Evolutionary conservation across 306 rosid genomes (phyloP).

Genomic region (Pyrus bretschneideri): DNA sequence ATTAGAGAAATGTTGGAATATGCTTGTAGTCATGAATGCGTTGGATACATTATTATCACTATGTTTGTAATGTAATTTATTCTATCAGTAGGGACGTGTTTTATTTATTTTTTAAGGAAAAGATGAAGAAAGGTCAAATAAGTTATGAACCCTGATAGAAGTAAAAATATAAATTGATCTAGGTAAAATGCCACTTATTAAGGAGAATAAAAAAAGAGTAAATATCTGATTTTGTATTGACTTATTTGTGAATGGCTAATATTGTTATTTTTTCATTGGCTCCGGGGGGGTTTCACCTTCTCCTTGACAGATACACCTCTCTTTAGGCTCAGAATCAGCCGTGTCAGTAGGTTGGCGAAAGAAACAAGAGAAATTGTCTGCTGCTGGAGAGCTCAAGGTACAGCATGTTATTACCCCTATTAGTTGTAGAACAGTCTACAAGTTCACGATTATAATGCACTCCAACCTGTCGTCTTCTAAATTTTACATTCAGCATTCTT

Average conservation of each 20-base stretch:
- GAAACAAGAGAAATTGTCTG: slow-evolving; percentile 66
- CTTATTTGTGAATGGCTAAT: background rate
- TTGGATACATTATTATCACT: background rate
- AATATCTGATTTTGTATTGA: background rate
- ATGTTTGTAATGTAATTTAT: background rate
- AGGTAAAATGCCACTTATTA: background rate
- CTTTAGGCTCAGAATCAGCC: slow-evolving; percentile 72
- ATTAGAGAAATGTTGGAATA: background rate
- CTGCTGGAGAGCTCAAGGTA: slow-evolving; percentile 90
- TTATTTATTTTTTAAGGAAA: background rate
- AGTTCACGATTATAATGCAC: background rate
- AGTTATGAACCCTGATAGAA: background rate
- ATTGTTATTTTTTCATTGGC: slow-evolving; percentile 4
- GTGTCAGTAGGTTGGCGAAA: slow-evolving; percentile 85
- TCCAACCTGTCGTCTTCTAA: background rate
- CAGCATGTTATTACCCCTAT: background rate
- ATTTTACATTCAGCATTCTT: background rate
- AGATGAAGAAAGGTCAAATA: background rate
- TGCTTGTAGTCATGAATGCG: background rate
- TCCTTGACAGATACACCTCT: slow-evolving; percentile 65
- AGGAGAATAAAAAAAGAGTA: background rate
- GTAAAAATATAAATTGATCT: background rate
- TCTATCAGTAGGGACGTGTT: background rate
- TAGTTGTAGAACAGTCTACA: background rate
- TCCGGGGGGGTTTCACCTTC: slow-evolving; percentile 1